Percentiles rank a stretch among this genome's conserved stretches.
Evolutionary conservation across 2,329 filamentous ascomycete genomes (phyloP).

Genomic region (Arthrobotrys sinensis): DNA sequence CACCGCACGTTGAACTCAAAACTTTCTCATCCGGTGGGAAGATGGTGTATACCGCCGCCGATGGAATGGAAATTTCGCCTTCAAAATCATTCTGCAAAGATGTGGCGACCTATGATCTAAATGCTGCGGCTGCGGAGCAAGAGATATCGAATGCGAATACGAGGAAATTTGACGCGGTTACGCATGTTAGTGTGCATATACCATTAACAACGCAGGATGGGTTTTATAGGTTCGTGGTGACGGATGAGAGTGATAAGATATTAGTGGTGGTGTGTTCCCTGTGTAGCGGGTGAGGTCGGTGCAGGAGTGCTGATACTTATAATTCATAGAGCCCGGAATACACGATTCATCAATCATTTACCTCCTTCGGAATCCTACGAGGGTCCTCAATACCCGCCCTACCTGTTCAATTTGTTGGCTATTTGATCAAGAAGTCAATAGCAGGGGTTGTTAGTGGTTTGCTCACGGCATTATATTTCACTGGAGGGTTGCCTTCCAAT

Average conservation of each 20-base stretch:
- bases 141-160: slow-evolving; percentile 58
- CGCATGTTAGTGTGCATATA: slow-evolving; percentile 54
- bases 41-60: slow-evolving; percentile 43
- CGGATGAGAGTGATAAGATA: slow-evolving; percentile 56
- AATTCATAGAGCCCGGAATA: slow-evolving; percentile 50
- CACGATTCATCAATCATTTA: slow-evolving; percentile 57
- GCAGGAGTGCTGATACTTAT: not conserved
- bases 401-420: slow-evolving; percentile 55
- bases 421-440: slow-evolving; percentile 50
- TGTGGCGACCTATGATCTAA: slow-evolving; percentile 45
- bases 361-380: slow-evolving; percentile 53
- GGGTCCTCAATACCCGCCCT: slow-evolving; percentile 54
- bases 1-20: slow-evolving; percentile 55
- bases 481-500: slow-evolving; percentile 51
- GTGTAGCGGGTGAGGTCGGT: too few relatives aligned
- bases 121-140: slow-evolving; percentile 34
- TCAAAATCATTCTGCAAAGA: slow-evolving; percentile 49
- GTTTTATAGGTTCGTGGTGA: slow-evolving; percentile 59
- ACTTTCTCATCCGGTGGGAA: slow-evolving; percentile 48
- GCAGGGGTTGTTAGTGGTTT: slow-evolving; percentile 51
- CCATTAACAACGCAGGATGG: slow-evolving; percentile 58
- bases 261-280: slow-evolving; percentile 46
- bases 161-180: slow-evolving; percentile 42
- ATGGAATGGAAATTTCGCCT: slow-evolving; percentile 48
- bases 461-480: slow-evolving; percentile 51